phyloP scores from a whole-genome alignment of 2,329 filamentous ascomycete species.

The Pseudovirgaria hyperparasitica region DNA sequence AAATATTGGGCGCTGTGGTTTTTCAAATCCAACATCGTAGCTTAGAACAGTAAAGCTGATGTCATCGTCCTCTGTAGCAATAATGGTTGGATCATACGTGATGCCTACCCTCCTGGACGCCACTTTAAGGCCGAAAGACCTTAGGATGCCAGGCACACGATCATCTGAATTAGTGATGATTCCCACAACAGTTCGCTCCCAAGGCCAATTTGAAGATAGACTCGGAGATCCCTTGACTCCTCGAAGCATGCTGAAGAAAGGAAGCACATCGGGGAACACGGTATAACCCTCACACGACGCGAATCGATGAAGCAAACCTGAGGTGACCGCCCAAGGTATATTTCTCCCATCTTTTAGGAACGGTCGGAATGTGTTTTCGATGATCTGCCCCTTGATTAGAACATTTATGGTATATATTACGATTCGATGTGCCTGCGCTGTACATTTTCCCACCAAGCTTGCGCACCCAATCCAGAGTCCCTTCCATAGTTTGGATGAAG shows the following conservation, averaged over 20 bases:
- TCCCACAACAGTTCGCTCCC: conserved; percentile 36
- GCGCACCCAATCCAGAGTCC: conserved; percentile 35
- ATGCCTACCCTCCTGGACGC: conserved; percentile 12
- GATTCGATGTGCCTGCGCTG: conserved; percentile 1
- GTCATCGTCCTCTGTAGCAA: conserved; percentile 15
- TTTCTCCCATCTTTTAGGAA: conserved; percentile 16
- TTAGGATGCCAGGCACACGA: conserved; percentile 41
- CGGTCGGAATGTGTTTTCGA: conserved; percentile 32
- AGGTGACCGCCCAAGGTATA: conserved; percentile 34
- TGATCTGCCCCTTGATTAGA: conserved; percentile 30
- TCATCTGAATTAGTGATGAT: conserved; percentile 53
- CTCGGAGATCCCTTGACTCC: conserved; percentile 5
- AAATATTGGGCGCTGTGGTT: conserved; percentile 46
- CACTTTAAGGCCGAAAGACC: conserved; percentile 40
- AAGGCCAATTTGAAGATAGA: conserved; percentile 15
- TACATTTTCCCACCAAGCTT: conserved; percentile 49
- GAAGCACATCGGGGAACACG: conserved; percentile 33
- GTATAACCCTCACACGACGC: conserved; percentile 40
- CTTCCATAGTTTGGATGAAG: conserved; percentile 48
- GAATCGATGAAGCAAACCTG: conserved; percentile 40
- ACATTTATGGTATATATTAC: background rate
- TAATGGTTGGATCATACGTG: conserved; percentile 10
- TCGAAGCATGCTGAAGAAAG: conserved; percentile 32
- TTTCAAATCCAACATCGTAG: conserved; percentile 49
- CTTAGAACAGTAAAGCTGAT: conserved; percentile 49